A percentile compares a stretch with the other conserved stretches of the same genome.
These are phyloP conservation scores for Fonsecaea nubica DNA, from an alignment of 2,329 filamentous ascomycete species.

Conservation along the genomic window DNA sequence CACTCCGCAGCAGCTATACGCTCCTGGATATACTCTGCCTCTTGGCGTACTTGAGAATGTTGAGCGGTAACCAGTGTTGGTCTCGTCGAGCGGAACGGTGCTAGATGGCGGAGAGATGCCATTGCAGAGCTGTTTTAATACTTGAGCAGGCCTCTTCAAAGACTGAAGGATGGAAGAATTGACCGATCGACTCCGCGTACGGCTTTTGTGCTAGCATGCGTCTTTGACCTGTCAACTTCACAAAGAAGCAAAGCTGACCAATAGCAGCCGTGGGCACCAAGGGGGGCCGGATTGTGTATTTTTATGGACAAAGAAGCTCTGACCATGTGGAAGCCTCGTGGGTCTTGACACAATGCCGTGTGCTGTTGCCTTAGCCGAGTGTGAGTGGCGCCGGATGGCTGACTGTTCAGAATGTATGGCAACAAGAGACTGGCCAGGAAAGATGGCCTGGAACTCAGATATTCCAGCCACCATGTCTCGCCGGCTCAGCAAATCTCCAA, in stretches of 20 bases:
- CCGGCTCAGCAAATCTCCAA: conserved; percentile 77
- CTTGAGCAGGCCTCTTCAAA: not conserved
- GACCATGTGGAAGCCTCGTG: not conserved
- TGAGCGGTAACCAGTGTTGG: conserved; percentile 26
- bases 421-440: not conserved
- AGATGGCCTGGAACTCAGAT: conserved; percentile 40
- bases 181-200: not conserved
- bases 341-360: not conserved
- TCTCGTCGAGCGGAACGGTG: not conserved
- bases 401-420: not conserved
- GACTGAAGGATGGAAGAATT: not conserved
- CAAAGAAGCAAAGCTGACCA: conserved; percentile 23
- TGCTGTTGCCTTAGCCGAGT: not conserved
- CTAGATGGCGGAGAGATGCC: not conserved
- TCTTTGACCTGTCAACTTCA: not conserved
- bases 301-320: conserved; percentile 19
- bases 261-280: not conserved
- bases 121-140: not conserved
- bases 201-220: not conserved
- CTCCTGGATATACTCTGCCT: conserved; percentile 29
- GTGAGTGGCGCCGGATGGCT: not conserved
- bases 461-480: conserved; percentile 64
- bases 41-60: conserved; percentile 32
- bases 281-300: not conserved
- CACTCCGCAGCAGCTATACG: conserved; percentile 24